Evolutionary conservation across 768 basidiomycete species (phyloP), one percentile per base, ranked within the genome.

Genomic region (Rhizopogon vulgaris): DNA sequence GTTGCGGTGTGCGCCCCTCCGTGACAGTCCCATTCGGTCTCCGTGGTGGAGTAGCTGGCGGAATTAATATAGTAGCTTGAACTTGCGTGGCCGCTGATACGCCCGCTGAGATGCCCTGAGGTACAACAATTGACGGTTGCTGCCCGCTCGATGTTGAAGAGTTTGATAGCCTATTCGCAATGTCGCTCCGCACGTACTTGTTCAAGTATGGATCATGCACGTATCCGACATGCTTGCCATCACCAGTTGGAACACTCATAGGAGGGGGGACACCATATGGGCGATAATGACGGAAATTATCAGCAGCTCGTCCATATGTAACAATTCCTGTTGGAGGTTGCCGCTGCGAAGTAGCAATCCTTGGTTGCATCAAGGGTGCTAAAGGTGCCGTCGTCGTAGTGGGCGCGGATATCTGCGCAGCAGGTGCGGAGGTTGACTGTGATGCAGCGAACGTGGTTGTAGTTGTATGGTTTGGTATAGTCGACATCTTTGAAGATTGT

Each of bases 1-100:
- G 65, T 32, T 62, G 63, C 14, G 69, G 70, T 1, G 67, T 64
- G 39, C 61, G 67, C 18, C 15, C 18, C n/a, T 50, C 28, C 41
- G 18, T 43, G 22, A 18, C 38, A 46, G 24, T 12, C 18, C 17
- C 43, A 47, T 24, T 43, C 30, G 4, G 15, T 38, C 43, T 46
- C 40, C 41, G 48, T 38, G 34, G 39, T 9, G 63, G 60, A 36
- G 55, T 62, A 17, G 7, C 18, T 11, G 47, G 57, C 11, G 37
- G 38, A 38, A 22, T 14, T 28, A 39, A 10, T 11, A 46, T 12
- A 24, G 51, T 49, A 22, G 17, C 18, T 7, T 47, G 10, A 14
- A 39, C 17, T 2, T 24, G 7, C 14, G 22, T 3, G 3, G 22
- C 1, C 22, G 24, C 41, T 28, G 27, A 18, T 11, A 53, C 27